Evolutionary conservation across 805 yeast species (phyloP).

Genomic region (Pichia thaimueangensis): DNA sequence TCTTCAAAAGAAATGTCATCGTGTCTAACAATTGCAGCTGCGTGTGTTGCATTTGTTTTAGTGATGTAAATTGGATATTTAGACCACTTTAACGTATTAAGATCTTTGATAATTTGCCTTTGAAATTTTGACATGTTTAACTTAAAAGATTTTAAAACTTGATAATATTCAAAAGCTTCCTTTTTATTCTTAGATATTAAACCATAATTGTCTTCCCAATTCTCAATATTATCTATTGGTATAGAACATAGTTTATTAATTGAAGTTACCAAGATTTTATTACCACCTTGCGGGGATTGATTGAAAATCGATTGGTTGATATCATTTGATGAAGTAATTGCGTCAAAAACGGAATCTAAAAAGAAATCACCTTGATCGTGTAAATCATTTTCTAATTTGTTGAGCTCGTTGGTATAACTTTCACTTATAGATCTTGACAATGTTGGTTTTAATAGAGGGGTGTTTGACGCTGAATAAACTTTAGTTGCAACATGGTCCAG

Average conservation of each 20-base stretch:
- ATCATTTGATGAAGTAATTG: conserved; percentile 36
- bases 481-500: conserved; percentile 13
- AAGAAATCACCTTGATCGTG: conserved; percentile 58
- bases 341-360: conserved; percentile 58
- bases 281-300: conserved; percentile 20
- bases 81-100: conserved; percentile 59
- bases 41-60: conserved; percentile 63
- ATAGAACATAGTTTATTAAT: conserved; percentile 26
- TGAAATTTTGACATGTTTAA: conserved; percentile 40
- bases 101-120: conserved; percentile 42
- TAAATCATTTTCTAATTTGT: conserved; percentile 36
- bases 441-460: conserved; percentile 17
- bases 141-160: conserved; percentile 24
- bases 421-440: conserved; percentile 23
- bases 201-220: conserved; percentile 13
- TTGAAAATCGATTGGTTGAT: conserved; percentile 21
- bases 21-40: conserved; percentile 72
- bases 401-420: conserved; percentile 22
- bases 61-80: conserved; percentile 68
- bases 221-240: conserved; percentile 18
- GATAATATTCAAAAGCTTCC: conserved; percentile 13
- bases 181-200: conserved; percentile 10
- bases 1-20: conserved; percentile 51
- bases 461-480: conserved; percentile 11
- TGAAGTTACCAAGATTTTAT: conserved; percentile 21